Percentiles rank a stretch among this genome's conserved stretches.
These are phyloP conservation scores for Guadua angustifolia DNA, from an alignment of 176 grass and related monocot genomes.

Conservation along the genomic window DNA sequence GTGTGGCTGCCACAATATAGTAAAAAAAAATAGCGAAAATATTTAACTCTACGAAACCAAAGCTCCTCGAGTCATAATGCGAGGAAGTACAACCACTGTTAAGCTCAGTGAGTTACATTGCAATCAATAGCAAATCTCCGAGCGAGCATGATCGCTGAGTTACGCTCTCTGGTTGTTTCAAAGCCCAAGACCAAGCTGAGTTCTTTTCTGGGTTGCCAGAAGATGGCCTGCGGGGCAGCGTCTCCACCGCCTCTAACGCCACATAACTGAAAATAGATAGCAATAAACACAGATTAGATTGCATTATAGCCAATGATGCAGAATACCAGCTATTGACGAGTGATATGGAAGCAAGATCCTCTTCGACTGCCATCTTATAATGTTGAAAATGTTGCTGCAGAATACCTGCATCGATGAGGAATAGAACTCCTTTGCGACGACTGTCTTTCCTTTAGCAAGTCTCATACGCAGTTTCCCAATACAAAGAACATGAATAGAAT, in stretches of 20 bases:
- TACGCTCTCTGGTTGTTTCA: conserved; percentile 73
- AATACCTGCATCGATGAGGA: conserved; percentile 70
- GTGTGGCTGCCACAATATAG: too few species aligned
- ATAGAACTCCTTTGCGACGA: conserved; percentile 71
- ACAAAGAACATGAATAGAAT: conserved; percentile 61
- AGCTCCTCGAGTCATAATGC: not conserved
- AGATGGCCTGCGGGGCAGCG: conserved; percentile 56
- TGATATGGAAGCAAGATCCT: not conserved
- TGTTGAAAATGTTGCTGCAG: not conserved
- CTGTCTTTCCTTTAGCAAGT: conserved; percentile 58
- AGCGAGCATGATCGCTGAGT: conserved; percentile 70
- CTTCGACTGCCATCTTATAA: not conserved
- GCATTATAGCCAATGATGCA: not conserved
- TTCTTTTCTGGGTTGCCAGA: conserved; percentile 68
- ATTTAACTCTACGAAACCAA: not conserved
- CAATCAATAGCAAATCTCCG: conserved; percentile 80
- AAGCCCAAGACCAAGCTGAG: conserved; percentile 73
- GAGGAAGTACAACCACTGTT: not conserved
- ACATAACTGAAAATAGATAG: conserved; percentile 52
- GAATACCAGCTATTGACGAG: not conserved
- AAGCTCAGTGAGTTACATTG: conserved; percentile 58
- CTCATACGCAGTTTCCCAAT: conserved; percentile 73
- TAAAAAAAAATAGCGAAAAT: not conserved
- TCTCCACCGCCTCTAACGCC: conserved; percentile 79
- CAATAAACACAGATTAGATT: not conserved